Percentiles rank a stretch among this genome's conserved stretches.
phyloP scores from a whole-genome alignment of 78 protist genomes.

The Dictyostelium intermedium region DNA sequence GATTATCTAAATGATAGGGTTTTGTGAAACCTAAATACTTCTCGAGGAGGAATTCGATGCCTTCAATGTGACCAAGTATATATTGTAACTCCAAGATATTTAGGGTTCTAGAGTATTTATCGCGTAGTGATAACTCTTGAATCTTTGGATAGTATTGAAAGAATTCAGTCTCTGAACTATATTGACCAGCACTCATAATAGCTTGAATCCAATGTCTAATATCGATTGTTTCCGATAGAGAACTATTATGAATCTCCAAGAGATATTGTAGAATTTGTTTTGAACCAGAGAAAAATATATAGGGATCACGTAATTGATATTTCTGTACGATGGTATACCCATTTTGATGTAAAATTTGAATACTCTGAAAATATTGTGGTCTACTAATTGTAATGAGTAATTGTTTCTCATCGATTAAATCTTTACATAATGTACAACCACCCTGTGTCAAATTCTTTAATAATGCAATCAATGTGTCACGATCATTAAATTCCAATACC shows the following conservation, averaged over 20 bases:
- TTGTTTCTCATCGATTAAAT: not conserved
- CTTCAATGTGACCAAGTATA: not conserved
- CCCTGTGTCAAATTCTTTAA: not conserved
- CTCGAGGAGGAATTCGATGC: not conserved
- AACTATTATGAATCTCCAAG: not conserved
- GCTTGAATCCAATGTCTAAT: not conserved
- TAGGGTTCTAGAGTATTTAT: not conserved
- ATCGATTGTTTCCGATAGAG: not conserved
- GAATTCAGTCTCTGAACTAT: not conserved
- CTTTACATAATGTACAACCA: not conserved
- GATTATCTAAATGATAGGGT: not conserved
- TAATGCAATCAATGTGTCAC: not conserved
- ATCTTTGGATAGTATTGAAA: constrained; percentile 12
- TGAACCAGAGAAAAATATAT: constrained; percentile 12
- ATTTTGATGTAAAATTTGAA: not conserved
- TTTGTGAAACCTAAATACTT: not conserved
- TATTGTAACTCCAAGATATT: constrained; percentile 1
- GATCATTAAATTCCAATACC: constrained; percentile 2
- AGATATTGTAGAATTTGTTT: not conserved
- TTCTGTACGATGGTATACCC: not conserved
- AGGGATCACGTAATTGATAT: constrained; percentile 1
- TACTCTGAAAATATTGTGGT: not conserved
- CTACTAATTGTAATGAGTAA: not conserved
- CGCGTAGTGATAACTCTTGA: not conserved
- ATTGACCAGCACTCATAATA: not conserved